phyloP scores from a whole-genome alignment of 2,329 filamentous ascomycete species.

The Penicillium sp. region DNA sequence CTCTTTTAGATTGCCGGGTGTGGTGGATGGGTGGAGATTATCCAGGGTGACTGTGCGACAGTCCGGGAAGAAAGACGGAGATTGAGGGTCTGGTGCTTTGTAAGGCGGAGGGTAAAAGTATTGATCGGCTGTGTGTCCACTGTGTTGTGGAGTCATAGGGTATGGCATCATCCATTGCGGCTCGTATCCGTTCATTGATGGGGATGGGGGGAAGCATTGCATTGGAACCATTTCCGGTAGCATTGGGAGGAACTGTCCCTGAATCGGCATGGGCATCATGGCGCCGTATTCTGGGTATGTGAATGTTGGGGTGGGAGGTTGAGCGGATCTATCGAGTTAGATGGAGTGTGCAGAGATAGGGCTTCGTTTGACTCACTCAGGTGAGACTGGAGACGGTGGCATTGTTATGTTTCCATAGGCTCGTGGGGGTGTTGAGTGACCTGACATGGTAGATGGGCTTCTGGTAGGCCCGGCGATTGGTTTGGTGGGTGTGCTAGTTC shows the following conservation, averaged over 20 bases:
- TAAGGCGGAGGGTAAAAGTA: conserved; percentile 8
- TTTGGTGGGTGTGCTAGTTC: conserved; percentile 42
- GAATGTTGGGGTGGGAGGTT: conserved; percentile 24
- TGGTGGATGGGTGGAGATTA: conserved; percentile 34
- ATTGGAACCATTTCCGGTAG: conserved; percentile 27
- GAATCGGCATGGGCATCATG: conserved; percentile 27
- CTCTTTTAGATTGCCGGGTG: conserved; percentile 26
- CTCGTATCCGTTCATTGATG: conserved; percentile 33
- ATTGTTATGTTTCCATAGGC: conserved; percentile 30
- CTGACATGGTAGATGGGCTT: conserved; percentile 34
- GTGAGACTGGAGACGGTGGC: conserved; percentile 37
- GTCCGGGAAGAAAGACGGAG: conserved; percentile 4
- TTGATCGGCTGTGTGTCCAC: conserved; percentile 10
- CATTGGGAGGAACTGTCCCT: conserved; percentile 28
- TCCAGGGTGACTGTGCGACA: conserved; percentile 29
- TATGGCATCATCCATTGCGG: conserved; percentile 32
- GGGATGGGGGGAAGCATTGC: conserved; percentile 30
- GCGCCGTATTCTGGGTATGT: conserved; percentile 29
- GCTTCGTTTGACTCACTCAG: conserved; percentile 33
- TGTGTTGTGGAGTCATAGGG: conserved; percentile 25
- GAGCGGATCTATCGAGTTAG: conserved; percentile 19
- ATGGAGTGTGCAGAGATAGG: background rate
- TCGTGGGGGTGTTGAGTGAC: conserved; percentile 35
- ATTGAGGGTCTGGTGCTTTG: conserved; percentile 10
- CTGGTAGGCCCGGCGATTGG: conserved; percentile 46